Percentiles rank a stretch among this genome's conserved stretches.
These are phyloP conservation scores for Mrakiaceae sp. DNA, from an alignment of 1,284 basidiomycete species.

Conservation along the genomic window DNA sequence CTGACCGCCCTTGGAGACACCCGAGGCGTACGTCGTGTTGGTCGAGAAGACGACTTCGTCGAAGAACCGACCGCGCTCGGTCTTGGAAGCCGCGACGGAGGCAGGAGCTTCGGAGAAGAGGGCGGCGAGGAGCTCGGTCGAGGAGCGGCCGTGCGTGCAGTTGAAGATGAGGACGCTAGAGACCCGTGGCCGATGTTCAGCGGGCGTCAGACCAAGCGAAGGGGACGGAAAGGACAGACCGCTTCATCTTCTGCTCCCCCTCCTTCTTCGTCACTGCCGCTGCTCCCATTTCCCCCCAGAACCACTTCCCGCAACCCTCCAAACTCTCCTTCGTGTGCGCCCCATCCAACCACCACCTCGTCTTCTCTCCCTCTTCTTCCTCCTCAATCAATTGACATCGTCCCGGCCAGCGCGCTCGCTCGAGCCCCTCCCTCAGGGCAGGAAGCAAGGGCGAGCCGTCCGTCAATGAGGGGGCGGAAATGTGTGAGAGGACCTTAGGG, in stretches of 20 bases:
- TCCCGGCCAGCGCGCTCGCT: conserved; percentile 82
- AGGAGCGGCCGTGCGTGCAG: conserved; percentile 83
- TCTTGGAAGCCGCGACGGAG: background rate
- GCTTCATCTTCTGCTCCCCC: background rate
- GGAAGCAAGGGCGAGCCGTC: conserved; percentile 36
- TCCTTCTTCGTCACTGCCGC: conserved; percentile 3
- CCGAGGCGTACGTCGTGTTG: conserved; percentile 85
- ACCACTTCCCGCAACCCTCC: conserved; percentile 79
- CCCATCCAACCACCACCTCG: conserved; percentile 82
- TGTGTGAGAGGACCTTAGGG: conserved; percentile 25
- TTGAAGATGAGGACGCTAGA: conserved; percentile 79
- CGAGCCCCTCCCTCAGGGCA: conserved; percentile 51
- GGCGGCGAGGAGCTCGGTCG: conserved; percentile 53
- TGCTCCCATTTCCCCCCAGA: conserved; percentile 24
- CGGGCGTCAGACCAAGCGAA: background rate
- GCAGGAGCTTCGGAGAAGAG: conserved; percentile 31
- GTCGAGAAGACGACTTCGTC: conserved; percentile 85
- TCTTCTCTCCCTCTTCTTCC: conserved; percentile 21
- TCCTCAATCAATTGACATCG: conserved; percentile 77
- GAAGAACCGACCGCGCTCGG: conserved; percentile 39
- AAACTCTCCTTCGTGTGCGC: conserved; percentile 92
- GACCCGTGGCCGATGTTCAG: background rate
- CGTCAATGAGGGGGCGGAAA: conserved; percentile 21
- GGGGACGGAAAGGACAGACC: background rate
- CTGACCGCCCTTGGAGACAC: conserved; percentile 79